These are phyloP conservation scores for Termitomyces sp. DNA, from an alignment of 768 basidiomycete genomes.

Conservation along the genomic window DNA sequence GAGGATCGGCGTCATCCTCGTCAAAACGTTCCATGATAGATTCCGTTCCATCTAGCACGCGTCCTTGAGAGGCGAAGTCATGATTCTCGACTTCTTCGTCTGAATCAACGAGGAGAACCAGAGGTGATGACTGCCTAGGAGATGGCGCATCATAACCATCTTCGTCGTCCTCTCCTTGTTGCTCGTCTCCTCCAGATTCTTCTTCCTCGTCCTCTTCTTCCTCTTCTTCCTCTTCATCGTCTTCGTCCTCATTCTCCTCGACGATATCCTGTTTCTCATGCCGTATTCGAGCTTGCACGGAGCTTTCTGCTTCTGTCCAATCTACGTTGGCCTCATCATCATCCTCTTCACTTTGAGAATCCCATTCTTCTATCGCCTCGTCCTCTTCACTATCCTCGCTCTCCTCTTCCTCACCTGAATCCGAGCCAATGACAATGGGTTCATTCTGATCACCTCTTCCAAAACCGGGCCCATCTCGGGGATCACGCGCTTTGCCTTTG, in stretches of 20 bases:
- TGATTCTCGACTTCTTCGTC: conserved; percentile 18
- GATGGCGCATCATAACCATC: conserved; percentile 3
- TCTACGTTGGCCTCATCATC: conserved; percentile 14
- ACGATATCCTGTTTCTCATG: conserved; percentile 10
- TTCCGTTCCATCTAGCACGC: conserved; percentile 9
- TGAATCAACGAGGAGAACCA: conserved; percentile 18
- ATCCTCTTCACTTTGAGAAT: conserved; percentile 19
- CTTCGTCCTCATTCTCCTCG: conserved; percentile 17
- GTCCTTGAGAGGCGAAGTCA: background rate
- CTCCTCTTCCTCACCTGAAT: conserved; percentile 25
- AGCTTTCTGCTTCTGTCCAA: conserved; percentile 20
- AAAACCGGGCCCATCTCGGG: conserved; percentile 53
- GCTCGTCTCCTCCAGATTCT: background rate
- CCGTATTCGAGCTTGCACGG: conserved; percentile 18
- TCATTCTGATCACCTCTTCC: conserved; percentile 29
- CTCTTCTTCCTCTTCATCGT: conserved; percentile 2
- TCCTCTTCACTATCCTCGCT: conserved; percentile 20
- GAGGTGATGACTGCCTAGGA: conserved; percentile 8
- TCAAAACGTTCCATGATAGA: conserved; percentile 8
- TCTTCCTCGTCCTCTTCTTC: conserved; percentile 3
- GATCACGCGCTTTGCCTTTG: conserved; percentile 60
- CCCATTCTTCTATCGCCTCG: conserved; percentile 15
- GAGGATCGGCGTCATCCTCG: conserved; percentile 4
- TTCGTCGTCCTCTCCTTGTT: conserved; percentile 8
- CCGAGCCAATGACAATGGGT: conserved; percentile 42